phyloP scores from a whole-genome alignment of 352 stramenopile genomes.

The Hyphochytrium catenoides region DNA sequence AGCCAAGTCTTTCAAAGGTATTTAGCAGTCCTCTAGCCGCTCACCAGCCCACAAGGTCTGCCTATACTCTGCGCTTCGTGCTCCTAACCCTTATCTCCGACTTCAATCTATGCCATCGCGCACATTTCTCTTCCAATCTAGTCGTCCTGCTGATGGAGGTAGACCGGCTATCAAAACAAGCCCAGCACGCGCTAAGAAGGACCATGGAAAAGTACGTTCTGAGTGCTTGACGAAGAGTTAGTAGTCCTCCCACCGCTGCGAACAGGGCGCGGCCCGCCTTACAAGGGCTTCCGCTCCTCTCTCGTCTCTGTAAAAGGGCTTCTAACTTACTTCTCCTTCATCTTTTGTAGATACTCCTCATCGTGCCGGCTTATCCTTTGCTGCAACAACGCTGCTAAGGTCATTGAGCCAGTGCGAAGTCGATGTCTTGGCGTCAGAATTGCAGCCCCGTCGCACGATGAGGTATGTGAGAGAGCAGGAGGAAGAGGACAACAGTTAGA shows the following conservation, averaged over 20 bases:
- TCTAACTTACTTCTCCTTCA: slow-evolving; percentile 2
- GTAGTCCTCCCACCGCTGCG: no score
- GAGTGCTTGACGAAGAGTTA: no score
- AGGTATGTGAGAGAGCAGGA: slow-evolving; percentile 22
- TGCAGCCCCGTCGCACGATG: slow-evolving; percentile 59
- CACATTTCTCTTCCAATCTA: neutral
- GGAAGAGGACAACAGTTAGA: no score
- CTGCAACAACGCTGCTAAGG: slow-evolving; percentile 87
- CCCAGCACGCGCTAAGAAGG: slow-evolving; percentile 84
- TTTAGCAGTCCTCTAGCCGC: neutral
- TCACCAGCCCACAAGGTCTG: neutral
- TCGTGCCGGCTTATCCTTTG: slow-evolving; percentile 90
- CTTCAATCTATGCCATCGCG: neutral
- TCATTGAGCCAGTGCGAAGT: slow-evolving; percentile 91
- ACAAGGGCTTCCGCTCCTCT: no score
- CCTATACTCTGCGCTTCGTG: neutral
- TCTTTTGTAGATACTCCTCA: slow-evolving; percentile 40
- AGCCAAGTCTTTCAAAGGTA: slow-evolving; percentile 39
- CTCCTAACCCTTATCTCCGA: slow-evolving; percentile 3
- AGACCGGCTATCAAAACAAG: slow-evolving; percentile 87
- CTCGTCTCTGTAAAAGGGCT: slow-evolving; percentile 19
- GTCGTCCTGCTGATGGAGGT: slow-evolving; percentile 94
- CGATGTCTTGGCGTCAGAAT: slow-evolving; percentile 86
- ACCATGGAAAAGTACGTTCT: slow-evolving; percentile 95
- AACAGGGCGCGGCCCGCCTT: no score